Conservation (phyloP, 83 land plant genomes). For the Picea abies region DNA sequence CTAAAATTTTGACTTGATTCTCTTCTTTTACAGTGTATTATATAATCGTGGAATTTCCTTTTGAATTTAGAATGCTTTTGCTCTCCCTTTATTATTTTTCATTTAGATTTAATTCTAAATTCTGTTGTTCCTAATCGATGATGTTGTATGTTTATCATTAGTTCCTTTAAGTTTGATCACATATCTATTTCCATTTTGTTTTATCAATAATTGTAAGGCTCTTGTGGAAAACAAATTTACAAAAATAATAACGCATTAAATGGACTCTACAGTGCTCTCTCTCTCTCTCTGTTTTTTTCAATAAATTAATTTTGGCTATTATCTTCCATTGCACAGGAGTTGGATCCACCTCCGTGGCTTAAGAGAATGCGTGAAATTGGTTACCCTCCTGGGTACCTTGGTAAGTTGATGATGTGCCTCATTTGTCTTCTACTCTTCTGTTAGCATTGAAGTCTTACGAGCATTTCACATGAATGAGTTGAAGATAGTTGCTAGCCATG, state of each 20-base stretch:
- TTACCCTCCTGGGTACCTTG: conserved; percentile 95
- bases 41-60: background rate
- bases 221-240: background rate
- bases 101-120: conserved; percentile 2
- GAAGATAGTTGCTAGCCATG: too few relatives aligned
- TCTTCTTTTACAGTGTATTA: background rate
- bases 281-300: background rate
- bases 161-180: background rate
- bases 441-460: too few relatives aligned
- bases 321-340: conserved; percentile 53
- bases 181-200: background rate
- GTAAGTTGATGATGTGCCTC: conserved; percentile 31
- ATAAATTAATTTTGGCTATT: conserved; percentile 2
- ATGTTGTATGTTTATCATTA: background rate
- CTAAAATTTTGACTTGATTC: background rate
- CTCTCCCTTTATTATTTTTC: background rate
- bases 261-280: conserved; percentile 2
- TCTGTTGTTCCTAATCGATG: background rate
- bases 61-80: background rate
- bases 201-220: background rate
- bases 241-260: background rate
- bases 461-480: too few relatives aligned
- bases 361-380: conserved; percentile 88
- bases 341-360: conserved; percentile 98
- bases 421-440: too few relatives aligned